phyloP scores from a whole-genome alignment of 2,329 filamentous ascomycete species.

The Colletotrichum plurivorum region DNA sequence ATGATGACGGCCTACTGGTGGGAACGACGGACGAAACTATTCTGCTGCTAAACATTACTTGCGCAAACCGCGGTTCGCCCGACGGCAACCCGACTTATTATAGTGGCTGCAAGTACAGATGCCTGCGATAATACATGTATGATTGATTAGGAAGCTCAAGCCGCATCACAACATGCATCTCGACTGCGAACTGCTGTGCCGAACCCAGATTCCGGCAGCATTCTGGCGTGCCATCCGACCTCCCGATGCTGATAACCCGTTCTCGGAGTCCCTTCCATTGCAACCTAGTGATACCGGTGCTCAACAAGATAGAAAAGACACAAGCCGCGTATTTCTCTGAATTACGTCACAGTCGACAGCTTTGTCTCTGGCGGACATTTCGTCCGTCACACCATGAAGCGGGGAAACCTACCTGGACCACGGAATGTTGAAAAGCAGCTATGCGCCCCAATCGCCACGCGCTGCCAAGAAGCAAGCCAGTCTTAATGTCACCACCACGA shows the following conservation, averaged over 20 bases:
- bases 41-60: not conserved
- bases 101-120: not conserved
- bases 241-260: not conserved
- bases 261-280: not conserved
- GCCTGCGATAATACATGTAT: not conserved
- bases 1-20: not conserved
- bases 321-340: no score
- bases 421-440: not conserved
- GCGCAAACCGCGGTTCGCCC: not conserved
- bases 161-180: not conserved
- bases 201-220: not conserved
- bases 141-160: not conserved
- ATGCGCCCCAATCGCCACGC: constrained; percentile 15
- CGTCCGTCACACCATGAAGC: not conserved
- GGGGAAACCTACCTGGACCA: constrained; percentile 3
- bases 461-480: not conserved
- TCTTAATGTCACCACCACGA: not conserved
- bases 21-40: not conserved
- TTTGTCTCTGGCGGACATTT: not conserved
- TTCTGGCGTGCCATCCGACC: not conserved
- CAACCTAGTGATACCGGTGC: not conserved
- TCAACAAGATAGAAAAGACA: not conserved
- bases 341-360: constrained; percentile 1
- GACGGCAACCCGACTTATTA: not conserved
- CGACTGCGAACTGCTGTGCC: not conserved